Evolutionary conservation across 1,284 basidiomycete species (phyloP).

Genomic region (Ganoderma lucidum): DNA sequence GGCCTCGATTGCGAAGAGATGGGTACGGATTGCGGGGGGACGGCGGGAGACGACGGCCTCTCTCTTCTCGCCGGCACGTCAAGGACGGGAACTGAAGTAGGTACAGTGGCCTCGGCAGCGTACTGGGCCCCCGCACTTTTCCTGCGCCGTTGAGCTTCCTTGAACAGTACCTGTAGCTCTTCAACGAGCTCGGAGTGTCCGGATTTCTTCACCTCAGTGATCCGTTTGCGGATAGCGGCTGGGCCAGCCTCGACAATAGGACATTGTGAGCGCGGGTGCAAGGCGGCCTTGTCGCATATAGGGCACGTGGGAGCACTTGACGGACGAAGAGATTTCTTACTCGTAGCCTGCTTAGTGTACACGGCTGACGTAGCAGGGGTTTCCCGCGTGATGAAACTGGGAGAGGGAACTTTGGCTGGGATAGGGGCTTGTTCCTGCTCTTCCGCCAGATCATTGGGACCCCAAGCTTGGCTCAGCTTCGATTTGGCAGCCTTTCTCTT

Average conservation of each 20-base stretch:
- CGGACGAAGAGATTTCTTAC: constrained; percentile 21
- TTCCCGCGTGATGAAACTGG: neutral
- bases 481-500: constrained; percentile 30
- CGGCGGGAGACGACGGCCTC: constrained; percentile 16
- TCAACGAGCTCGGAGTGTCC: constrained; percentile 26
- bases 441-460: constrained; percentile 23
- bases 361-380: neutral
- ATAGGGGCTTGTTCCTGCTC: constrained; percentile 7
- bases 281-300: constrained; percentile 29
- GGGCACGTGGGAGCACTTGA: constrained; percentile 28
- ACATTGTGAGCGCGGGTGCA: constrained; percentile 34
- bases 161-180: constrained; percentile 30
- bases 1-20: constrained; percentile 10
- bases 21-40: constrained; percentile 7
- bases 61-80: neutral
- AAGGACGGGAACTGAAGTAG: neutral
- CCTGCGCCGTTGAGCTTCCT: constrained; percentile 23
- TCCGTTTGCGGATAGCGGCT: constrained; percentile 31
- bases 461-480: constrained; percentile 33
- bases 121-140: constrained; percentile 10
- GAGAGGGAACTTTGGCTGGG: neutral
- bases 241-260: constrained; percentile 33
- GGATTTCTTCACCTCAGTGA: constrained; percentile 30
- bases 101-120: neutral
- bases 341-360: constrained; percentile 6